Conservation (phyloP, 2,329 filamentous ascomycete species). For the Penicillium rolfsii region DNA sequence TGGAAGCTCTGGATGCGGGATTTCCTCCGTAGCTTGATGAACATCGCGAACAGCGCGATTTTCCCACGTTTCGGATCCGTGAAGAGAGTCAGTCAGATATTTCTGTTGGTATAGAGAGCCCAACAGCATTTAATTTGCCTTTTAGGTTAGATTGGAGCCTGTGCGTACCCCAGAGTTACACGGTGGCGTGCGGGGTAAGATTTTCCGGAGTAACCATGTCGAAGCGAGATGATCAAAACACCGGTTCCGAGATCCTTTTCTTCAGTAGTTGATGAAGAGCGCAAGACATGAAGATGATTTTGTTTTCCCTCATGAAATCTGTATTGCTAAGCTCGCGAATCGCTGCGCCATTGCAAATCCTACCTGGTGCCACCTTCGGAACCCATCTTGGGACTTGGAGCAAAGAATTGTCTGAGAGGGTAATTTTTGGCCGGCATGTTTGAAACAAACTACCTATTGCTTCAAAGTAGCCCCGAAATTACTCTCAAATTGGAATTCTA, state of each 20-base stretch:
- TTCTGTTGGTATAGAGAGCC: background rate
- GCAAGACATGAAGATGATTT: too few relatives aligned
- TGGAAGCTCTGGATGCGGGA: background rate
- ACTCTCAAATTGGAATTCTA: too few relatives aligned
- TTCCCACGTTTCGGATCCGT: slow-evolving; percentile 1
- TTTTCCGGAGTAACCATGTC: background rate
- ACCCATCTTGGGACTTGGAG: background rate
- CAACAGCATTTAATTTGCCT: background rate
- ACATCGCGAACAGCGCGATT: background rate
- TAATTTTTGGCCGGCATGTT: too few relatives aligned
- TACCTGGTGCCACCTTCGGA: background rate
- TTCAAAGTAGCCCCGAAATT: too few relatives aligned
- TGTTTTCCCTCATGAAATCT: too few relatives aligned
- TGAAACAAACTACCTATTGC: too few relatives aligned
- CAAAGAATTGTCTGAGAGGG: background rate
- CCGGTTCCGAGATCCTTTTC: background rate
- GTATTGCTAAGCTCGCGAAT: background rate
- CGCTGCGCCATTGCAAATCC: background rate
- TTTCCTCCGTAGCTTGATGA: background rate
- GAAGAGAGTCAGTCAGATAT: background rate
- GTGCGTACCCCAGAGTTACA: slow-evolving; percentile 2
- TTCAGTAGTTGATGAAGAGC: background rate
- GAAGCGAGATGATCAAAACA: background rate
- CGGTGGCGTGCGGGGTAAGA: slow-evolving; percentile 1
- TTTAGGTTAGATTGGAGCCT: background rate